Evolutionary conservation across 2,329 filamentous ascomycete species (phyloP), one percentile per base, ranked within the genome.

Genomic region (Hymenoscyphus salicellus): DNA sequence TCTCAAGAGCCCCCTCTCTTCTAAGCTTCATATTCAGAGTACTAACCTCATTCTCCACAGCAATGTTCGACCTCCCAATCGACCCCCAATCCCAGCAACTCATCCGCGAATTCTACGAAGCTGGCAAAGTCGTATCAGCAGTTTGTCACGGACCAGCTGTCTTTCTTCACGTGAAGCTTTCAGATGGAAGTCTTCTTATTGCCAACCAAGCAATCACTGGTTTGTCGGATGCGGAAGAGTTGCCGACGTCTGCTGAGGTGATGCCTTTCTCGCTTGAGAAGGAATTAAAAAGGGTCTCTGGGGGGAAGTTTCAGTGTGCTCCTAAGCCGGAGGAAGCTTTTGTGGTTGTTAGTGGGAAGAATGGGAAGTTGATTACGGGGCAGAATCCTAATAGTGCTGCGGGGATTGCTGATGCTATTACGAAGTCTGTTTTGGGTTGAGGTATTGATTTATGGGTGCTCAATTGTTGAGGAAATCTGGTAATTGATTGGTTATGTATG

Each of bases 131-230:
- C 62, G 82, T 91, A 16, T 79, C 85, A 0, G 86, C 88, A 3
- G 87, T 91, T 56, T 91, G 89, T 79, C 89, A 91, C 77, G 89
- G 87, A 5, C 86, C 88, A 2, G 84, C 84, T 3, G 89, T 83
- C 14, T 79, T 91, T 17, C 79, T 82, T 58, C 82, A 87, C 69
- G 87, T 84, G 41, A 84, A 81, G 71, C 72, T 81, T 23, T 68
- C 77, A 5, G 78, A 82, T 66, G 86, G 85, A 38, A 77, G 79
- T 67, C 79, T 80, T 60, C 76, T 90, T 10, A 75, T 90, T 46
- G 76, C 80, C 59, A 86, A 83, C 55, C 82, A 82, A 72, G 77
- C 81, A 56, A 84, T 86, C 28, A 89, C 86, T 0, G 87, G 84
- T 10, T 86, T 87, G 72, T 83, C 80, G 41, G 85, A 87, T 71